Conservation (phyloP, 148 eudicot genomes). For the Agrostemma githago region DNA sequence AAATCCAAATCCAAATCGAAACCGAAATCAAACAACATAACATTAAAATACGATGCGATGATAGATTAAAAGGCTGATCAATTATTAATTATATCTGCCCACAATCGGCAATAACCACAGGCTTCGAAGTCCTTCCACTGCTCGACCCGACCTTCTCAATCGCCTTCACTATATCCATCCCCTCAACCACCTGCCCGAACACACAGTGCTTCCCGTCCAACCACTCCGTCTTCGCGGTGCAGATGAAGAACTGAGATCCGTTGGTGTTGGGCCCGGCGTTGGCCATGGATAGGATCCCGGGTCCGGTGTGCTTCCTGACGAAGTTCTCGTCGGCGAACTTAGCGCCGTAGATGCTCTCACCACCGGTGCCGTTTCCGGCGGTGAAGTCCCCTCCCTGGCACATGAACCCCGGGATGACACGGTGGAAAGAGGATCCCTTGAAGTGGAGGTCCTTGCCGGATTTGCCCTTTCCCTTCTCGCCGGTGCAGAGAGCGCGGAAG, state of each 20-base stretch:
- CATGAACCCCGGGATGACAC: constrained; percentile 59
- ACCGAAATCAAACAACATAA: too few species aligned
- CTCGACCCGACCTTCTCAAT: constrained; percentile 49
- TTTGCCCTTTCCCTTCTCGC: constrained; percentile 45
- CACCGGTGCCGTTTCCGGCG: constrained; percentile 51
- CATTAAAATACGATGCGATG: too few species aligned
- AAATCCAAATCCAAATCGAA: too few species aligned
- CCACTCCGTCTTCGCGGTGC: constrained; percentile 56
- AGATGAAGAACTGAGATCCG: constrained; percentile 62
- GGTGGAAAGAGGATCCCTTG: constrained; percentile 56
- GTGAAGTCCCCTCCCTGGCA: constrained; percentile 71
- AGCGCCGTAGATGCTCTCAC: constrained; percentile 52
- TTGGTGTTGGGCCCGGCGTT: constrained; percentile 52
- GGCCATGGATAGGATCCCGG: constrained; percentile 56
- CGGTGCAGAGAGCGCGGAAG: constrained; percentile 65
- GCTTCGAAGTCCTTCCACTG: constrained; percentile 31
- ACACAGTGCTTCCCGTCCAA: constrained; percentile 56
- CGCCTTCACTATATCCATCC: constrained; percentile 44
- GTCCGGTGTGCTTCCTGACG: constrained; percentile 54
- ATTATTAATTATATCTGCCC: constrained; percentile 17
- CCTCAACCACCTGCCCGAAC: constrained; percentile 52
- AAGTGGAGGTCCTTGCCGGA: constrained; percentile 51
- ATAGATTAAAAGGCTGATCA: too few species aligned
- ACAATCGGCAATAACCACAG: constrained; percentile 40
- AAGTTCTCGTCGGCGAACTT: constrained; percentile 58